These are phyloP conservation scores for Suillus fuscotomentosus DNA, from an alignment of 768 basidiomycete species.

Conservation along the genomic window DNA sequence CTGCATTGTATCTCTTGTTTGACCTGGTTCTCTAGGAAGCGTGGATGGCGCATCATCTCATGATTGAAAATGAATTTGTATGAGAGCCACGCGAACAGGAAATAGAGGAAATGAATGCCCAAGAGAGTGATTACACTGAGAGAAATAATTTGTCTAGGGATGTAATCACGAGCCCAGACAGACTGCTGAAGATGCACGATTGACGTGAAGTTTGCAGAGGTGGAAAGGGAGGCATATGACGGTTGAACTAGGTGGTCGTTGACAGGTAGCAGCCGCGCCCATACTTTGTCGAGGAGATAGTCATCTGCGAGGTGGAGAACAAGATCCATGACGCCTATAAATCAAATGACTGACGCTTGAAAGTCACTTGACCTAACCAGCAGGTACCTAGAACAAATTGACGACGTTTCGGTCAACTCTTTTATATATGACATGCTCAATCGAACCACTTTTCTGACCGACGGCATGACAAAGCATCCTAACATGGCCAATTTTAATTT, in stretches of 20 bases:
- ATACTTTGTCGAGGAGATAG: conserved; percentile 73
- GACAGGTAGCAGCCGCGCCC: conserved; percentile 71
- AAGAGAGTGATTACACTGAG: conserved; percentile 68
- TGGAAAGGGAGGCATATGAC: conserved; percentile 27
- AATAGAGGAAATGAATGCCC: conserved; percentile 86
- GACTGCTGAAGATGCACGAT: conserved; percentile 44
- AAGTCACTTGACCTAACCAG: not conserved
- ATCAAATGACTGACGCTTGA: not conserved
- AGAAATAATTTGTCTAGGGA: conserved; percentile 77
- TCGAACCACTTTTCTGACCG: conserved; percentile 29
- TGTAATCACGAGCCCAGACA: conserved; percentile 83
- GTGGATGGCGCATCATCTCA: conserved; percentile 92
- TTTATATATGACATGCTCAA: conserved; percentile 16
- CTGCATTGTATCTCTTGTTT: conserved; percentile 74
- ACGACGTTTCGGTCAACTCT: conserved; percentile 6
- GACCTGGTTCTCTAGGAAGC: conserved; percentile 89
- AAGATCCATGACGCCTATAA: conserved; percentile 67
- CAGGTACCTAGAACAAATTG: not conserved
- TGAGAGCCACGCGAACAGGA: conserved; percentile 81
- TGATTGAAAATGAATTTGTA: conserved; percentile 91
- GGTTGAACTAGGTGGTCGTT: conserved; percentile 38
- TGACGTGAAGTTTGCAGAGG: conserved; percentile 38
- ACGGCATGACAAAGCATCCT: conserved; percentile 9
- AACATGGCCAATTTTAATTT: not conserved
- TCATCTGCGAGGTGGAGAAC: conserved; percentile 73